Percentiles rank a stretch among this genome's conserved stretches.
Evolutionary conservation across 2,329 filamentous ascomycete genomes (phyloP).

Genomic region (Chaetothyriales sp.): DNA sequence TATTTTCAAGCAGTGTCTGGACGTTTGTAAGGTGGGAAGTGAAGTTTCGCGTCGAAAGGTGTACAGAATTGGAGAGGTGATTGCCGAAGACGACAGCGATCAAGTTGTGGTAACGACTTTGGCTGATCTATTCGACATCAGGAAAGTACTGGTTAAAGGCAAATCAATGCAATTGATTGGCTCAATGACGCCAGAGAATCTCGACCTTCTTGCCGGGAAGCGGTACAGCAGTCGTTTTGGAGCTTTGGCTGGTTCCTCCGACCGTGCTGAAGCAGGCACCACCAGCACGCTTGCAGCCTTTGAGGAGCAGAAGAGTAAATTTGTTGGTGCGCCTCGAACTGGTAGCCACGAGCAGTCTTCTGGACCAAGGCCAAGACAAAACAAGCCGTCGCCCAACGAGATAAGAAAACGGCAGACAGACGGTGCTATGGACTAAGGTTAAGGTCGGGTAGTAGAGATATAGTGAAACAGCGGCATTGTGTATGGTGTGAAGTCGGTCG

Average conservation of each 20-base stretch:
- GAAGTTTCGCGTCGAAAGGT: constrained; percentile 23
- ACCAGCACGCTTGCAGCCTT: constrained; percentile 20
- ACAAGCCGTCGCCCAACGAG: not conserved
- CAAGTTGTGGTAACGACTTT: constrained; percentile 31
- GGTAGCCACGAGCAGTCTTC: constrained; percentile 15
- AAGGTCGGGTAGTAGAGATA: not conserved
- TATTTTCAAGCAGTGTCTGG: constrained; percentile 26
- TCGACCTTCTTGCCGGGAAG: constrained; percentile 17
- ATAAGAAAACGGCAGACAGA: not conserved
- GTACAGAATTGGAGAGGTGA: constrained; percentile 25
- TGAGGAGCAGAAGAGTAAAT: constrained; percentile 28
- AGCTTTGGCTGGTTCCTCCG: not conserved
- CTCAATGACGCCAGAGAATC: constrained; percentile 23
- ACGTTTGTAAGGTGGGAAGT: constrained; percentile 26
- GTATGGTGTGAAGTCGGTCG: not conserved
- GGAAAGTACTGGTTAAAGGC: constrained; percentile 24
- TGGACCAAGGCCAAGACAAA: constrained; percentile 12
- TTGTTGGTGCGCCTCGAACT: constrained; percentile 17
- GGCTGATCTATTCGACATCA: constrained; percentile 31
- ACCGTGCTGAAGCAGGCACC: not conserved
- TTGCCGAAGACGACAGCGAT: constrained; percentile 27
- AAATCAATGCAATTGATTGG: constrained; percentile 27
- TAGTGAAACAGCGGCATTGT: not conserved
- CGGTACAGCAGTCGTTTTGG: constrained; percentile 13
- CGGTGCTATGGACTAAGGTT: constrained; percentile 32